Evolutionary conservation across 129 eudicot genomes (phyloP), one percentile per base, ranked within the genome.

Genomic region (Flaveria trinervia): DNA sequence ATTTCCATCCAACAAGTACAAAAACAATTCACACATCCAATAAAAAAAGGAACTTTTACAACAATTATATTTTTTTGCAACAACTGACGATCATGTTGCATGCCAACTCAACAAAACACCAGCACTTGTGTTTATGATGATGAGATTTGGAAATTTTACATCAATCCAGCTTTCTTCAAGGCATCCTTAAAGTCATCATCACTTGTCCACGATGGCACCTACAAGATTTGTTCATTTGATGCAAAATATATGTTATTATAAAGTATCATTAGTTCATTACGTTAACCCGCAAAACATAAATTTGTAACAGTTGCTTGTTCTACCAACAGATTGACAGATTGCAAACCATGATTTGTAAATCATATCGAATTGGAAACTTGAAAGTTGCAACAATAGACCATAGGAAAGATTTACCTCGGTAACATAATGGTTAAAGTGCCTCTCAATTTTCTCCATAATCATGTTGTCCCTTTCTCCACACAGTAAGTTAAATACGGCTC

Each of bases 401-500:
- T 46, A 12, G 25, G 10, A 59, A 76, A 64, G 51, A 14, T 64
- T 71, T 85, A 89, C 97, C 97, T 92, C 88, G 4, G 83, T 50
- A 16, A 86, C 85, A 65, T 69, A 72, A 76, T 64, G 72, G 78
- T 86, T 84, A 51, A 92, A 92, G 70, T 92, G 85, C 57, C 74
- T 69, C 82, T 92, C 97, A 48, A 89, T 92, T 86, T 92, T 89
- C 33, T 65, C 77, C 96, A 92, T 89, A 18, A 92, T 15, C 86
- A 68, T 52, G 33, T 73, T 18, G 72, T 92, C 97, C n/a, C 85
- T 82, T 30, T 89, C 87, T 57, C 62, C 66, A 73, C 83, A 83
- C 39, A 92, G 81, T 80, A 92, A 85, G 83, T 92, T 92, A 82
- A 89, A 92, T 13, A 88, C 88, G 70, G 97, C 93, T 46, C 93